Evolutionary conservation across 169 alveolate species (phyloP), one percentile per base, ranked within the genome.

Genomic region (Sarcocystis neurona): DNA sequence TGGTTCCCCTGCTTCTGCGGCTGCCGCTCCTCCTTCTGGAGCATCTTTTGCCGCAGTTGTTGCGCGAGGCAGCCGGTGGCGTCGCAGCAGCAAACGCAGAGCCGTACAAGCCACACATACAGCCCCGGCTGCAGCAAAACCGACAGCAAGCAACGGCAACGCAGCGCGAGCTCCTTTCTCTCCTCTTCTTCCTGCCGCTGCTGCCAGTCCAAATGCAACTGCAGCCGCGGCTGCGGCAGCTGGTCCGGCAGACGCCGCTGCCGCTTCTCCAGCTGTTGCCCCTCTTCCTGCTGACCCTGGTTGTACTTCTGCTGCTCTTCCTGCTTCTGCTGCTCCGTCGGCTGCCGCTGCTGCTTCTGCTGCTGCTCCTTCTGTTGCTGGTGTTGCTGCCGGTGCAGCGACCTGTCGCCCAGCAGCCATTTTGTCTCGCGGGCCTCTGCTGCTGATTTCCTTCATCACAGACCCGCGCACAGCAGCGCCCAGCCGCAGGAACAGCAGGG

Each of bases 1-100:
- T 70, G 70, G 8, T 74, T 72, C 15, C 63, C 63, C 72, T 72
- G 3, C 41, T 72, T 50, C 47, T 20, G 46, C 44, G 78, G 50
- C 53, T 47, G 79, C 87, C 58, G 34, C 46, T 56, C 84, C 84
- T 78, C 84, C 82, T 78, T 75, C 91, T 77, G 70, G 2, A 8
- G 30, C 12, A 72, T 18, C 84, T 43, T 44, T 30, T 39, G 32
- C 63, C 46, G 66, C n/a, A 84, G 20, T 43, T 79, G 89, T 3
- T 43, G 89, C 20, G 89, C 47, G 39, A 66, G 41, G 48, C 50
- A 63, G 10, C 30, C 63, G 20, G 63, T 53, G 63, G 63, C 32
- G 1, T 20, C 43, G 6, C 75, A 63, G n/a, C 30, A 5, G 43
- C 75, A 37, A 5, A 63, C 34, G 75, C 15, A 63, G 75, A 5